Base-by-base conservation (phyloP, 78 protist species). In the Isochrysis galbana region DNA sequence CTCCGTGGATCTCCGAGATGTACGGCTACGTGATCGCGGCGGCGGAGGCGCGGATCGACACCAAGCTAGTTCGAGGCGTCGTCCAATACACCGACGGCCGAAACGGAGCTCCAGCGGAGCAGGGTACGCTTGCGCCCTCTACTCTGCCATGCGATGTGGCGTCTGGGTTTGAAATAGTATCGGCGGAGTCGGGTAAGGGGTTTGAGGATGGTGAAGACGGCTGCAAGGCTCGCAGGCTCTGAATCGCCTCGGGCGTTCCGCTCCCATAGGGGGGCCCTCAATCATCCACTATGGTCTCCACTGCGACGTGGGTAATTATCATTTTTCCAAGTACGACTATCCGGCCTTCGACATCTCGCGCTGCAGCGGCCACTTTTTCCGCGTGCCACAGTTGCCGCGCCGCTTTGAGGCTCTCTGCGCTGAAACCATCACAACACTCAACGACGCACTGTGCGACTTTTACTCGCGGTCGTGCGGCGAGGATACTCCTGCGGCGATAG, bases 1-100 rank as follows among this genome's bases (percentile, higher is more conserved):
- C 83, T 39, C 83, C 83, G 45, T 72, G 83, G 83, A 72, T 72
- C 83, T 14, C 83, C 32, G 83, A 72, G 83, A 72, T 72, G 83
- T 72, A 72, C 83, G 83, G 83, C 23, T 72, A 72, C 83, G 44
- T 32, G 21, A 19, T 72, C 44, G 83, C 83, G 46, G 83, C 83
- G 83, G 83, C 83, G 44, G 83, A 72, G 83, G 46, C 39, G 83
- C 29, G 83, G n/a, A 32, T 72, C 17, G 14, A 0, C n/a, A 11
- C 11, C 32, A 0, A 0, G 34, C 25, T 72, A 23, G 3, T 2
- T 39, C 46, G 3, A 14, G 83, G 23, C 23, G 34, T 72, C 46
- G 83, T 72, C 46, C 34, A 4, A 17, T 72, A 72, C 44, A 5
- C 83, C 14, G 23, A 32, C 45, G n/a, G n/a, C n/a, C n/a, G n/a